phyloP scores from a whole-genome alignment of 208 protist species.

The Leishmania tropica region DNA sequence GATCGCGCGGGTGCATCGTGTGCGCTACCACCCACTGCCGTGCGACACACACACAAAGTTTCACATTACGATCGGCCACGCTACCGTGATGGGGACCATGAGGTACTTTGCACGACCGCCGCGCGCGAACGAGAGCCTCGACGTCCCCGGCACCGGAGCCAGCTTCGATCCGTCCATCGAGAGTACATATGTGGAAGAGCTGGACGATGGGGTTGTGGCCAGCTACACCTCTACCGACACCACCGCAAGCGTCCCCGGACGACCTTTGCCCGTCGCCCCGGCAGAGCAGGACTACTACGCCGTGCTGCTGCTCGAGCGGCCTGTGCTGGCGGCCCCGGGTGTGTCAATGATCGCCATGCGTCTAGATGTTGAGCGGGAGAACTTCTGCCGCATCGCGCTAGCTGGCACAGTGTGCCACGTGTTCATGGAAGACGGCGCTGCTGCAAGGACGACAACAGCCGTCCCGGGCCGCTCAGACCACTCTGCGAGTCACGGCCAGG shows the following conservation, averaged over 20 bases:
- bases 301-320: conserved; percentile 63
- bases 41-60: conserved; percentile 71
- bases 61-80: conserved; percentile 88
- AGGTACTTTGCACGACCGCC: conserved; percentile 58
- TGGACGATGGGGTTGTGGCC: conserved; percentile 36
- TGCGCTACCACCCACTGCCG: conserved; percentile 78
- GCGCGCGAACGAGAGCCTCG: neutral
- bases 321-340: conserved; percentile 36
- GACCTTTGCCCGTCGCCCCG: conserved; percentile 27
- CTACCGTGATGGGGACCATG: conserved; percentile 86
- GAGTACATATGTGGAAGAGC: conserved; percentile 50
- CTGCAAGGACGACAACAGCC: neutral
- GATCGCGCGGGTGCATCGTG: conserved; percentile 67
- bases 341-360: conserved; percentile 67
- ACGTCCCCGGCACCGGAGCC: neutral
- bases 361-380: conserved; percentile 71
- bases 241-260: conserved; percentile 11
- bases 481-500: neutral
- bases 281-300: conserved; percentile 49
- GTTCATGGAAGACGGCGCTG: conserved; percentile 10
- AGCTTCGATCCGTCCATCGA: conserved; percentile 33
- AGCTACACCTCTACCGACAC: conserved; percentile 18
- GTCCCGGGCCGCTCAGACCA: neutral
- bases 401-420: conserved; percentile 49
- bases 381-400: conserved; percentile 77